Percentiles rank a stretch among this genome's conserved stretches.
These are phyloP conservation scores for Apiotrichum laibachii DNA, from an alignment of 1,284 basidiomycete genomes.

Conservation along the genomic window DNA sequence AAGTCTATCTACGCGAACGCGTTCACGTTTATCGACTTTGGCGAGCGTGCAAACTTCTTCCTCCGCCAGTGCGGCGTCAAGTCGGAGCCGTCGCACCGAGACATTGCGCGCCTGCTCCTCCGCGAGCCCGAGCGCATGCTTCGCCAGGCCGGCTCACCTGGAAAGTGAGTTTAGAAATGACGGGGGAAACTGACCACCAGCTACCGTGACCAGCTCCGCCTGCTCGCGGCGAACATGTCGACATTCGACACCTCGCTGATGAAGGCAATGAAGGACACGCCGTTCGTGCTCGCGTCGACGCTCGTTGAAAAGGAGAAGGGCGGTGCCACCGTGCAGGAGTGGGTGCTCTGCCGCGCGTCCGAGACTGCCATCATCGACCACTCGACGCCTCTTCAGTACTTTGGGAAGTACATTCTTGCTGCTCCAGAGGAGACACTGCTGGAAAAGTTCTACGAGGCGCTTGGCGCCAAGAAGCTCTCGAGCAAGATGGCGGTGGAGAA, in stretches of 20 bases:
- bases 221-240: constrained; percentile 73
- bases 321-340: constrained; percentile 26
- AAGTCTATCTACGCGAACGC: constrained; percentile 38
- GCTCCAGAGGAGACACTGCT: constrained; percentile 67
- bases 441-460: constrained; percentile 49
- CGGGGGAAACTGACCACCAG: constrained; percentile 50
- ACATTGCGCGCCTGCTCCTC: constrained; percentile 44
- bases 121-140: constrained; percentile 43
- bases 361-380: constrained; percentile 78
- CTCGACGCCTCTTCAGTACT: constrained; percentile 69
- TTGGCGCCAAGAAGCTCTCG: constrained; percentile 66
- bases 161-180: constrained; percentile 37
- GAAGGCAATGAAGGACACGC: constrained; percentile 64
- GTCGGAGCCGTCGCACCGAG: constrained; percentile 67
- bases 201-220: constrained; percentile 77
- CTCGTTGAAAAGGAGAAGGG: constrained; percentile 52
- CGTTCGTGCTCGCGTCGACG: constrained; percentile 71
- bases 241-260: constrained; percentile 61
- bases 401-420: constrained; percentile 73
- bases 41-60: constrained; percentile 75
- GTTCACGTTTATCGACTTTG: constrained; percentile 89
- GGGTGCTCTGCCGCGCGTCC: constrained; percentile 40
- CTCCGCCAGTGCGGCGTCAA: constrained; percentile 83
- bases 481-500: constrained; percentile 73
- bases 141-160: constrained; percentile 43